phyloP scores from a whole-genome alignment of 163 green algal genomes.

The Smithsoniella earleae region DNA sequence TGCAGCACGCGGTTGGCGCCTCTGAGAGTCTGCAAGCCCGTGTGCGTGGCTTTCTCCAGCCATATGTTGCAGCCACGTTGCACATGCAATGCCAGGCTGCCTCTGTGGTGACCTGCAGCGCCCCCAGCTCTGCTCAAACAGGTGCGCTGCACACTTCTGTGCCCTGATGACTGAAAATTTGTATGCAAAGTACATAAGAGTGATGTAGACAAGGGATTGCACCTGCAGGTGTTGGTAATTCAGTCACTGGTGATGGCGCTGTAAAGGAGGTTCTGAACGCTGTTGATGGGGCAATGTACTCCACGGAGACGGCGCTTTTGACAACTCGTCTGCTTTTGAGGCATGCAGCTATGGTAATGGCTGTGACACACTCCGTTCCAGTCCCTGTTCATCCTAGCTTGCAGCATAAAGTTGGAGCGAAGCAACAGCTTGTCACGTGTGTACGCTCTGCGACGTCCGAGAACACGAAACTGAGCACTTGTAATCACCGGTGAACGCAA shows the following conservation, averaged over 20 bases:
- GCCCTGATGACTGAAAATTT: too few species aligned
- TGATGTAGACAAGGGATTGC: too few species aligned
- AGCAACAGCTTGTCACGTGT: background rate
- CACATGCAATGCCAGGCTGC: background rate
- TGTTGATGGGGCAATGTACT: background rate
- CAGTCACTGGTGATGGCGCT: background rate
- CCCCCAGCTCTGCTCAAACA: too few species aligned
- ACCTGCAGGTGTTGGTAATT: too few species aligned
- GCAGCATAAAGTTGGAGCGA: slow-evolving; percentile 8
- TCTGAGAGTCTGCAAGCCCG: background rate
- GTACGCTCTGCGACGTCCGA: too few species aligned
- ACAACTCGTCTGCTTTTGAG: slow-evolving; percentile 11
- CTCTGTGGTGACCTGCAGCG: too few species aligned
- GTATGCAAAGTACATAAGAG: too few species aligned
- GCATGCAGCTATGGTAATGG: background rate
- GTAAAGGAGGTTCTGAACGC: background rate
- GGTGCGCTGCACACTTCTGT: too few species aligned
- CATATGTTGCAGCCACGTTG: background rate
- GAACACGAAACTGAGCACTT: too few species aligned
- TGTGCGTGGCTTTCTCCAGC: slow-evolving; percentile 5
- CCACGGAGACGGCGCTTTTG: slow-evolving; percentile 5
- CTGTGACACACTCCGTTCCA: background rate
- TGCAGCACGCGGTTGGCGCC: background rate
- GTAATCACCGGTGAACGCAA: too few species aligned
- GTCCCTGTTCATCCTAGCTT: slow-evolving; percentile 27